Evolutionary conservation across 441 rosid genomes (phyloP).

Genomic region (Caryocar brasiliense): DNA sequence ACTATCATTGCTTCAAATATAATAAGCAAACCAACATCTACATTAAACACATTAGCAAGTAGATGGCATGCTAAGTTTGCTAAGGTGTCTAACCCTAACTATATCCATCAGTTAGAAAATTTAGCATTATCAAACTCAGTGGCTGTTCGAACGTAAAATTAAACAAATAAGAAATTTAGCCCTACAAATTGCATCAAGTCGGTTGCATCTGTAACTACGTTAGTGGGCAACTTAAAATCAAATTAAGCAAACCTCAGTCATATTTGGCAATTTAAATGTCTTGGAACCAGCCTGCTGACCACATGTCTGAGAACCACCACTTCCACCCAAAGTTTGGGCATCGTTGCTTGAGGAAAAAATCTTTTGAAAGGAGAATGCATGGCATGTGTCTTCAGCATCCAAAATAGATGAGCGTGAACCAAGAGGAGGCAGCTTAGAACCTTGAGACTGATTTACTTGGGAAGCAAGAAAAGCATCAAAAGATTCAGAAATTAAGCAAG

Average conservation of each 20-base stretch:
- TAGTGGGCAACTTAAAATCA: not conserved
- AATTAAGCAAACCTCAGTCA: constrained; percentile 26
- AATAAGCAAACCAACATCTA: not conserved
- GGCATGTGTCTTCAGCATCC: constrained; percentile 91
- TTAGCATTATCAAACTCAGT: not conserved
- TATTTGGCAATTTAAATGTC: constrained; percentile 21
- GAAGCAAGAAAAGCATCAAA: constrained; percentile 55
- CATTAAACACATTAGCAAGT: not conserved
- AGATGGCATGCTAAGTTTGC: no score
- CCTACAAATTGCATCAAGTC: no score
- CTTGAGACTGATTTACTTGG: constrained; percentile 29
- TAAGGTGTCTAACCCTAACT: not conserved
- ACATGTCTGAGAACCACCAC: constrained; percentile 16
- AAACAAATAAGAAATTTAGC: no score
- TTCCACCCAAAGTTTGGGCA: constrained; percentile 15
- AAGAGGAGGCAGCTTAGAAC: constrained; percentile 24
- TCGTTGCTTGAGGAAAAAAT: constrained; percentile 24
- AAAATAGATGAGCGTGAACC: constrained; percentile 51
- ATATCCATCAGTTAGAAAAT: not conserved
- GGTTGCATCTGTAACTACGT: not conserved
- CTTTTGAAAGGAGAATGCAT: constrained; percentile 58
- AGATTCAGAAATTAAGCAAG: constrained; percentile 52
- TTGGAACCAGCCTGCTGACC: constrained; percentile 21
- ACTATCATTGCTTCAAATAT: not conserved
- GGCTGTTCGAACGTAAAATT: not conserved